These are phyloP conservation scores for Cryptococcus sp. DNA, from an alignment of 1,284 basidiomycete species.

Conservation along the genomic window DNA sequence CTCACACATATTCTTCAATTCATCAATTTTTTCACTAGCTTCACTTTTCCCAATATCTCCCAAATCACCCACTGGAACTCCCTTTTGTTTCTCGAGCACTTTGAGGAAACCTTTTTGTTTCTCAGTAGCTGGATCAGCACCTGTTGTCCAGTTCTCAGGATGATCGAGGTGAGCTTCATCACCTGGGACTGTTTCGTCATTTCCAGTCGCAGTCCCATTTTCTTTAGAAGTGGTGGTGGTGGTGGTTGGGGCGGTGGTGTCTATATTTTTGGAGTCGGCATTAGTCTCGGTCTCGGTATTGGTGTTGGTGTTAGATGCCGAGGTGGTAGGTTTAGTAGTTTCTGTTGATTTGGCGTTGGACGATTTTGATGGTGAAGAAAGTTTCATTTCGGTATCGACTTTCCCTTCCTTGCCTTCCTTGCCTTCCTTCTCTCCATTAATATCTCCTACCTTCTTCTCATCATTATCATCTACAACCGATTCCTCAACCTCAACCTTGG, in stretches of 20 bases:
- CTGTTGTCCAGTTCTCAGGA: conserved; percentile 41
- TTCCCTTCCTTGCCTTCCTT: conserved; percentile 1
- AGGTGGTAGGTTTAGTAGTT: not conserved
- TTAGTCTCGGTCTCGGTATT: not conserved
- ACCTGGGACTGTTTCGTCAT: conserved; percentile 20
- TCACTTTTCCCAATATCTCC: conserved; percentile 35
- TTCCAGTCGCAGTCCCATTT: not conserved
- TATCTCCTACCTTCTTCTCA: conserved; percentile 2
- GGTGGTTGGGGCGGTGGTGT: not conserved
- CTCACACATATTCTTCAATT: conserved; percentile 29
- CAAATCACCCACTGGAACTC: conserved; percentile 13
- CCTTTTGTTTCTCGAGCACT: conserved; percentile 38
- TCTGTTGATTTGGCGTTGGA: not conserved
- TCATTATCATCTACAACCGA: conserved; percentile 1
- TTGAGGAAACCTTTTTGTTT: conserved; percentile 39
- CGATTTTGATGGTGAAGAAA: not conserved
- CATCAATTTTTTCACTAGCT: conserved; percentile 41
- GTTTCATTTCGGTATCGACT: not conserved
- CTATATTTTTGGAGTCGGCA: not conserved
- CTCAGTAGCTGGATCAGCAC: conserved; percentile 36
- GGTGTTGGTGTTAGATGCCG: not conserved
- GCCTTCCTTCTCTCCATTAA: not conserved
- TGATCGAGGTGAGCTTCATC: conserved; percentile 35
- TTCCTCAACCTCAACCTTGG: conserved; percentile 1
- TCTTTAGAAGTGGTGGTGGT: not conserved